phyloP scores from a whole-genome alignment of 305 asterid species.

The Plantago rigida region DNA sequence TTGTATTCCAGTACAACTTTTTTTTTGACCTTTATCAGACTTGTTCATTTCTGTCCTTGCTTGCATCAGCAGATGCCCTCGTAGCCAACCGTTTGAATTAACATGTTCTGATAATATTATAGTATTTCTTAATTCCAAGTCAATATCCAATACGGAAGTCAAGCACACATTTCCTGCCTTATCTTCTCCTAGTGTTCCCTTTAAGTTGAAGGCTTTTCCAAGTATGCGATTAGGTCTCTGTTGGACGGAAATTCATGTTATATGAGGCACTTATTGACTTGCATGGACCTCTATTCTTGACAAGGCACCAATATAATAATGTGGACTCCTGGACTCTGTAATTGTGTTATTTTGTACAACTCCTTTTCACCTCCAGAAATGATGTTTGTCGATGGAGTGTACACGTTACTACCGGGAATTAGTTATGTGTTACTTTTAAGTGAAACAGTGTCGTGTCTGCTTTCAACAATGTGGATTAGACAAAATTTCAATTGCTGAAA shows the following conservation, averaged over 20 bases:
- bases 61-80: no score
- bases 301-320: slow-evolving; percentile 7
- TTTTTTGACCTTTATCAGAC: no score
- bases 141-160: no score
- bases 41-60: no score
- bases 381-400: neutral
- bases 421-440: no score
- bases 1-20: no score
- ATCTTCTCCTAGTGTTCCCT: neutral
- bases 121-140: no score
- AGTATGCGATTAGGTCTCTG: slow-evolving; percentile 10
- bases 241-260: neutral
- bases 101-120: no score
- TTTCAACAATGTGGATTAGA: slow-evolving; percentile 2
- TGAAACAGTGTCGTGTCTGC: no score
- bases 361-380: neutral
- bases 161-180: slow-evolving; percentile 1
- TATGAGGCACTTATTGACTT: slow-evolving; percentile 1
- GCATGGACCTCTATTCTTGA: neutral
- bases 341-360: slow-evolving; percentile 10
- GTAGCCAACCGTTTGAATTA: no score
- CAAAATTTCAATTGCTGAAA: slow-evolving; percentile 6
- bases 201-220: neutral
- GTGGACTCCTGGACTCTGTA: slow-evolving; percentile 11
- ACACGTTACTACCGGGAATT: no score